Conservation (phyloP, 768 basidiomycete genomes). For the Ramaria rubella region DNA sequence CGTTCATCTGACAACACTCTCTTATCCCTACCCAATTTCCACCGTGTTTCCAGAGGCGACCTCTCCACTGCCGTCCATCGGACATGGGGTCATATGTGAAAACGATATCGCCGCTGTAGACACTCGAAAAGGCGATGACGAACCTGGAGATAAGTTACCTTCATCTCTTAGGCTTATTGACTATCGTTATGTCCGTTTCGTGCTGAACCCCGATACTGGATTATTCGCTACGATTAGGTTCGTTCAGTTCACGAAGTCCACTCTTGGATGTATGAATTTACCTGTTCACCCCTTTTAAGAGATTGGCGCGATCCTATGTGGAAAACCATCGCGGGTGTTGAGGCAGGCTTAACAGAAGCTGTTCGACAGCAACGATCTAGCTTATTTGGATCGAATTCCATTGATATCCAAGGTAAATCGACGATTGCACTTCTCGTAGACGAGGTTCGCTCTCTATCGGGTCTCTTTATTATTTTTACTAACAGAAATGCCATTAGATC, state of each 20-base stretch:
- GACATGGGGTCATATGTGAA: neutral
- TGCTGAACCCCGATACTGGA: conserved; percentile 77
- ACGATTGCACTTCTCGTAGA: conserved; percentile 73
- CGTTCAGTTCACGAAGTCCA: conserved; percentile 17
- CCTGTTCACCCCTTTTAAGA: conserved; percentile 40
- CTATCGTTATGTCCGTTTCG: conserved; percentile 89
- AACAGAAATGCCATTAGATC: conserved; percentile 39
- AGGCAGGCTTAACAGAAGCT: conserved; percentile 51
- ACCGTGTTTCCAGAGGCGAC: conserved; percentile 63
- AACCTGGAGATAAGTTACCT: conserved; percentile 33
- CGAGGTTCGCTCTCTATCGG: conserved; percentile 52
- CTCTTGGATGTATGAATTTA: neutral
- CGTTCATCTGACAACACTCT: conserved; percentile 58
- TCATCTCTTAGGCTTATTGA: conserved; percentile 64
- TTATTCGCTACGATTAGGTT: conserved; percentile 78
- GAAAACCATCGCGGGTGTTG: conserved; percentile 54
- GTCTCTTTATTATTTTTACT: neutral
- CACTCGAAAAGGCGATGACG: neutral
- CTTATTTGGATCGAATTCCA: conserved; percentile 79
- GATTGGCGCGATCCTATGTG: conserved; percentile 87
- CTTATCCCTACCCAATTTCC: conserved; percentile 71
- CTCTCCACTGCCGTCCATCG: neutral
- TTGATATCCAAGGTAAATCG: conserved; percentile 88
- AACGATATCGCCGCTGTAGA: neutral
- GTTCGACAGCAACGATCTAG: conserved; percentile 57